Evolutionary conservation across 345 rosid genomes (phyloP), one percentile per base, ranked within the genome.

Genomic region (Kandelia obovata): DNA sequence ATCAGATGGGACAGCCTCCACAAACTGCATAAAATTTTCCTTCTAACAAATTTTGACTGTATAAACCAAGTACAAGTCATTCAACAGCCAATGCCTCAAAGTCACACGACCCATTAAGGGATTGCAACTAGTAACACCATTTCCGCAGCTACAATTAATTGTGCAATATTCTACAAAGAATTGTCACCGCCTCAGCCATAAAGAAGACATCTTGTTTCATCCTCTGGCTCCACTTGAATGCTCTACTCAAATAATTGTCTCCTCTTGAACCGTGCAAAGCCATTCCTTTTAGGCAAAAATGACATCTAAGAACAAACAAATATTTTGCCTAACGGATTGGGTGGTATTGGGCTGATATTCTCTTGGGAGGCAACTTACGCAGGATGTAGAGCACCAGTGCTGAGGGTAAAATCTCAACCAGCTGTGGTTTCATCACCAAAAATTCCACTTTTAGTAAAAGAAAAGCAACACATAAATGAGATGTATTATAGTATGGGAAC

Each of bases 381-480:
- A 96, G 79, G 71, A 96, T 89, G 75, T 79, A 92, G 58, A 96
- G 90, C 64, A 92, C 98, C 19, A 96, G 78, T 39, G 99, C 95
- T 4, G 99, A 92, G 65, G 99, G 99, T 63, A 92, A 86, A 69
- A 96, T 90, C 91, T 96, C 99, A 23, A 86, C 97, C 39, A 92
- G 77, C 98, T 96, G 92, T 53, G 23, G 53, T 82, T 77, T 62
- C 61, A 69, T 62, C 58, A 64, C 55, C 27, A 71, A 5, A 34
- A 70, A 35, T 39, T 37, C 8, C 31, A 65, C 17, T 27, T 15
- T 62, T 23, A 77, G 69, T 53, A 59, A 31, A 64, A n/a, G 20
- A 26, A 7, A 65, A 34, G 49, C 28, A 25, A 43, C 47, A 21
- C 31, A 56, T 20, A 49, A 13, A 66, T 51, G 32, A 0, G 72